phyloP scores from a whole-genome alignment of 768 basidiomycete species.

The Pleurotus platypus region DNA sequence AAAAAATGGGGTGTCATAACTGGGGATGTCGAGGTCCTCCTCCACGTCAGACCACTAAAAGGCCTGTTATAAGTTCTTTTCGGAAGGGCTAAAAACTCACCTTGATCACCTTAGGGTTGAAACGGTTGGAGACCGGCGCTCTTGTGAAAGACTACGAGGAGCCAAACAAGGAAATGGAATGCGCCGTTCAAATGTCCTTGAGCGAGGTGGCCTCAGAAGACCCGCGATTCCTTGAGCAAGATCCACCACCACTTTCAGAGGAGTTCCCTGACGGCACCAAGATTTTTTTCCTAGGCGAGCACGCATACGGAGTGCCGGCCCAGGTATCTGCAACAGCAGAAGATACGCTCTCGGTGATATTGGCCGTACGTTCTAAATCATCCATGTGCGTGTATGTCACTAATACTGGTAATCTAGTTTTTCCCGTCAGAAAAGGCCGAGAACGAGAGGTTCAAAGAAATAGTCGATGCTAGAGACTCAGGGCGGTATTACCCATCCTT shows the following conservation, averaged over 20 bases:
- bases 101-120: constrained; percentile 53
- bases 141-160: constrained; percentile 94
- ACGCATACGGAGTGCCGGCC: constrained; percentile 94
- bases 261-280: constrained; percentile 90
- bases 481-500: constrained; percentile 76
- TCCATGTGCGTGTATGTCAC: neutral
- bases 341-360: constrained; percentile 69
- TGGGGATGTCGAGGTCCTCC: constrained; percentile 71
- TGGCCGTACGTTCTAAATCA: constrained; percentile 59
- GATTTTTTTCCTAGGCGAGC: constrained; percentile 94
- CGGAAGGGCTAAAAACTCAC: neutral
- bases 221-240: constrained; percentile 78
- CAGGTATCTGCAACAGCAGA: constrained; percentile 77
- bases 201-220: constrained; percentile 84
- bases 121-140: constrained; percentile 83
- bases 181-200: constrained; percentile 85
- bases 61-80: constrained; percentile 40
- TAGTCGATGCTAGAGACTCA: constrained; percentile 52
- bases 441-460: constrained; percentile 69
- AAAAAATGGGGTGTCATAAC: constrained; percentile 87
- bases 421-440: constrained; percentile 83
- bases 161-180: constrained; percentile 75
- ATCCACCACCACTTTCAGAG: constrained; percentile 75
- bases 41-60: constrained; percentile 91
- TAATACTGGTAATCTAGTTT: constrained; percentile 47